These are phyloP conservation scores for Podospora bellae-mahoneyi DNA, from an alignment of 495 filamentous ascomycete genomes.

Conservation along the genomic window DNA sequence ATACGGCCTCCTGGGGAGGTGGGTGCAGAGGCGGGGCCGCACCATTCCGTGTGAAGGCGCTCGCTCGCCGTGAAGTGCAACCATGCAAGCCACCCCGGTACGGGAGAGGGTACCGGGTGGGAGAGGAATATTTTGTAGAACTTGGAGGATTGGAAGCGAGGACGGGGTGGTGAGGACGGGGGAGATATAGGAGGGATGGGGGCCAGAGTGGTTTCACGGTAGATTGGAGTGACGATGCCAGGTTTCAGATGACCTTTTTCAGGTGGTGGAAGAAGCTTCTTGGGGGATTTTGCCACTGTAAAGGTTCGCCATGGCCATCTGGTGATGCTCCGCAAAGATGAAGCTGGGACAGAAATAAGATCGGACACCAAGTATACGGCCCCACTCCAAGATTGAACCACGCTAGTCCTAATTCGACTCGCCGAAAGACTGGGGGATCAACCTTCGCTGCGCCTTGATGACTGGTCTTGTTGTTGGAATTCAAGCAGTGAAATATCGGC, in stretches of 20 bases:
- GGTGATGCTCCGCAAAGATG: not conserved
- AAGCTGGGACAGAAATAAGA: conserved; percentile 19
- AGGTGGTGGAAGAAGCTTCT: not conserved
- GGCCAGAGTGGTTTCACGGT: not conserved
- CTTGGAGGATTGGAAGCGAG: not conserved
- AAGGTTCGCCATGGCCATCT: not conserved
- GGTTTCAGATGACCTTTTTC: not conserved
- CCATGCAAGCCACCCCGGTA: conserved; percentile 24
- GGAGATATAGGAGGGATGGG: not conserved
- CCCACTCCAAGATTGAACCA: not conserved
- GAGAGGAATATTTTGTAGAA: conserved; percentile 24
- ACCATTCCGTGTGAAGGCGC: conserved; percentile 15
- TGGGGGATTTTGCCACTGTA: not conserved
- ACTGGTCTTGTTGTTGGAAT: conserved; percentile 12
- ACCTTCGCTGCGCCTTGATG: conserved; percentile 33
- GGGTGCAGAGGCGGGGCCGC: conserved; percentile 11
- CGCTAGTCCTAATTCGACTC: conserved; percentile 33
- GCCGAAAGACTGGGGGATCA: conserved; percentile 29
- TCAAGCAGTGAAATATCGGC: conserved; percentile 47
- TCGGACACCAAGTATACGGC: conserved; percentile 9
- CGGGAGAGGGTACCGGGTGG: conserved; percentile 23
- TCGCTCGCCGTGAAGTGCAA: conserved; percentile 36
- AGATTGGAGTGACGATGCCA: not conserved
- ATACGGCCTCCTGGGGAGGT: not conserved
- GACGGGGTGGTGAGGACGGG: not conserved